Evolutionary conservation across 1,139 yeast species (phyloP).

Genomic region (Groenewaldozyma auringiensis): DNA sequence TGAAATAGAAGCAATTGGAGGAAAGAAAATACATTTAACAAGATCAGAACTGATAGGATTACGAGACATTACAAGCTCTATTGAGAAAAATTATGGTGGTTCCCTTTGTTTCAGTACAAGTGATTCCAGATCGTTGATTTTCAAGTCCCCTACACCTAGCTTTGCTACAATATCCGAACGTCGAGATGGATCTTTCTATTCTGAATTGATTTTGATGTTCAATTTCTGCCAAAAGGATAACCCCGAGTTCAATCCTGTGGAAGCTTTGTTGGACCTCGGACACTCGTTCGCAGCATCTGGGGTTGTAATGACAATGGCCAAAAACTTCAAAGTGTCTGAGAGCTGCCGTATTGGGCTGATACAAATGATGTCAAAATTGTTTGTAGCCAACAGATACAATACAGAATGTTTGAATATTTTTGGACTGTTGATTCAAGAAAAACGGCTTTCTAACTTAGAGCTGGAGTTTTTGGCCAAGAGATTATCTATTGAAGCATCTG

Average conservation of each 20-base stretch:
- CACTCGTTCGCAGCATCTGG: not conserved
- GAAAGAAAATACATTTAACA: not conserved
- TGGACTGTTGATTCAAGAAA: not conserved
- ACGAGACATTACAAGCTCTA: not conserved
- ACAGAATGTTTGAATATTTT: not conserved
- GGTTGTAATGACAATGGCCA: not conserved
- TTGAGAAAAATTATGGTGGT: not conserved
- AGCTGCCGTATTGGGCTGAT: not conserved
- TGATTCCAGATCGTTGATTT: not conserved
- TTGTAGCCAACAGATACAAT: not conserved
- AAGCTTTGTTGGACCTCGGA: not conserved
- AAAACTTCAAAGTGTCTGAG: constrained; percentile 1
- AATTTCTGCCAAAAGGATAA: not conserved
- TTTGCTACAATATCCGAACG: not conserved
- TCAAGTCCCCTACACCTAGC: not conserved
- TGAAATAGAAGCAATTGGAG: not conserved
- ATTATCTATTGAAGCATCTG: not conserved
- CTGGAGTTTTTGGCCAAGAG: not conserved
- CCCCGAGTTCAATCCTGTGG: constrained; percentile 1
- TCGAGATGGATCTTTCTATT: not conserved
- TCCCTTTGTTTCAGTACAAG: not conserved
- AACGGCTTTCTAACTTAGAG: not conserved
- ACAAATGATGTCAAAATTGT: constrained; percentile 3
- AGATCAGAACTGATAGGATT: constrained; percentile 1
- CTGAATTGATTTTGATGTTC: not conserved